Evolutionary conservation across 23 red algal species (phyloP), one percentile per base, ranked within the genome.

Genomic region (Gracilaria caudata): DNA sequence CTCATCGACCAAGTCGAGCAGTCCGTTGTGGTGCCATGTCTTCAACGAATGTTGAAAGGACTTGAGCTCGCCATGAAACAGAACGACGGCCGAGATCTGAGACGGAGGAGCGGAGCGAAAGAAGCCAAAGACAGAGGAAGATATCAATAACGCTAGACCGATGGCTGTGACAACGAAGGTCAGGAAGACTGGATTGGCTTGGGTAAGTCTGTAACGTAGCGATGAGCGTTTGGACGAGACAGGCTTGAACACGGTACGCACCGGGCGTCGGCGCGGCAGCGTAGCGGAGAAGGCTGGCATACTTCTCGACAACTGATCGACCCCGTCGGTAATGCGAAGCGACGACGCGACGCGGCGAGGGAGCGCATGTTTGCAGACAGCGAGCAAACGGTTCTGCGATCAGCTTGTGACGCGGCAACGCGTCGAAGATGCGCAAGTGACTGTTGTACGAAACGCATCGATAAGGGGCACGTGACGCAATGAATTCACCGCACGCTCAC

Each of bases 61-160:
- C 7, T 90, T 32, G 21, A 64, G 68, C 76, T 90, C 86, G 36
- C 57, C 57, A 43, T 90, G 86, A 29, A 78, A 90, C 0, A 90
- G 86, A 24, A 90, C 86, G 24, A 90, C 63, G 58, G 73, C 73
- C 13, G 79, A 83, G 8, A 83, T 75, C 5, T 75, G 3, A 7
- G 70, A 75, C 1, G 70, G 70, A 24, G 61, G 61, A 29, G 29
- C 7, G 7, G 61, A 36, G 7, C 61, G 61, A 36, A 66, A 66
- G 8, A 30, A 8, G 0, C 61, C 61, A 35, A 33, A 33, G 21
- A 16, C 29, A 14, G 58, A 21, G 12, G 23, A 63, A 24, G 61
- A 66, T 4, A 25, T 6, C 30, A 66, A 30, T 10, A 66, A 35
- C 4, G 21, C 61, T 0, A 66, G 8, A 4, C 30, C 61, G 8